These are phyloP conservation scores for Aurifilum marmelostoma DNA, from an alignment of 2,329 filamentous ascomycete genomes.

Conservation along the genomic window DNA sequence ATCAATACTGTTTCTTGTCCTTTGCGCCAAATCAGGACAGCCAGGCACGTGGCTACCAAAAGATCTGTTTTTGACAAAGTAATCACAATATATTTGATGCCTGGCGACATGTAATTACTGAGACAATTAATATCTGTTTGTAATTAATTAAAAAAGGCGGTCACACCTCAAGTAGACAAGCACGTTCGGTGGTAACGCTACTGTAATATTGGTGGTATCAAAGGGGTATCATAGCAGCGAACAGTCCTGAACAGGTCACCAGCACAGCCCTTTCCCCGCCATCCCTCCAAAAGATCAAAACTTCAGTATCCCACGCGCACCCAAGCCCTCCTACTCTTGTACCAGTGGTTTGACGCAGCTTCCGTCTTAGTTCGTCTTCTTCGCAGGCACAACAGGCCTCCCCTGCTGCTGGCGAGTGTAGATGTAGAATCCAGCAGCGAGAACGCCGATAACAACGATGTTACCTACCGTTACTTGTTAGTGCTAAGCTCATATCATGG, in stretches of 20 bases:
- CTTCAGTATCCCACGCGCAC: not conserved
- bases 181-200: not conserved
- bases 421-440: slow-evolving; percentile 38
- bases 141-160: too few species aligned
- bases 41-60: too few species aligned
- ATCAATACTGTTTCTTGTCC: too few species aligned
- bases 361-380: slow-evolving; percentile 29
- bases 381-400: slow-evolving; percentile 28
- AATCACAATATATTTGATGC: too few species aligned
- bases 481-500: not conserved
- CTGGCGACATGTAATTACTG: too few species aligned
- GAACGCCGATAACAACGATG: slow-evolving; percentile 40
- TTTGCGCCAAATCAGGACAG: too few species aligned
- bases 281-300: not conserved
- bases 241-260: not conserved
- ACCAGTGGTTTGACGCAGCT: not conserved
- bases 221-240: not conserved
- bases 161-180: not conserved
- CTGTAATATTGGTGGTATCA: not conserved
- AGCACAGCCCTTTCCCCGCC: not conserved
- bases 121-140: too few species aligned
- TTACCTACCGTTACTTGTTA: slow-evolving; percentile 37
- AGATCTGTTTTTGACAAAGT: too few species aligned
- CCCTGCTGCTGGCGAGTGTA: slow-evolving; percentile 38
- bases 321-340: not conserved